phyloP scores from a whole-genome alignment of 1,284 basidiomycete species.

The Ustilago esculenta region DNA sequence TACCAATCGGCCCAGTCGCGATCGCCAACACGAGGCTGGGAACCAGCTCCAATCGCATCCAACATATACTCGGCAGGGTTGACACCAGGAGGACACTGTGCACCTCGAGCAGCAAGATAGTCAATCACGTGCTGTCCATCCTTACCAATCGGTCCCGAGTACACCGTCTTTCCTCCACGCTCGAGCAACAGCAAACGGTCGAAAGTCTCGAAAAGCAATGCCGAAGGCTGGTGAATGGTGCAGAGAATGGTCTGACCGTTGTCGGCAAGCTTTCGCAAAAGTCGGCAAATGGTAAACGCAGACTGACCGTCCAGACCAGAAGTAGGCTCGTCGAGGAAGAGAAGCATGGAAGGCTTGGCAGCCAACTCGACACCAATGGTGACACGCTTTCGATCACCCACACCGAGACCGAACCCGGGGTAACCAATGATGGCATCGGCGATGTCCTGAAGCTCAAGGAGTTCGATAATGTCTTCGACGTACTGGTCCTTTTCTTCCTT shows the following conservation, averaged over 20 bases:
- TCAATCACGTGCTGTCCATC: slow-evolving; percentile 71
- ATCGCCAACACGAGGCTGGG: slow-evolving; percentile 60
- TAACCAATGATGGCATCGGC: slow-evolving; percentile 77
- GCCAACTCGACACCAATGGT: slow-evolving; percentile 79
- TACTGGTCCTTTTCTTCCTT: slow-evolving; percentile 80
- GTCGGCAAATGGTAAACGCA: slow-evolving; percentile 84
- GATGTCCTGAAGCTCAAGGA: slow-evolving; percentile 79
- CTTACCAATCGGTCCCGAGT: slow-evolving; percentile 72
- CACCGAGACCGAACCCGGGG: slow-evolving; percentile 71
- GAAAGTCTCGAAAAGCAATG: slow-evolving; percentile 75
- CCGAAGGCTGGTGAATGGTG: slow-evolving; percentile 76
- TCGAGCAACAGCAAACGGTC: slow-evolving; percentile 70
- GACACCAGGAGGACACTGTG: slow-evolving; percentile 71
- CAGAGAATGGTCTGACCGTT: slow-evolving; percentile 77
- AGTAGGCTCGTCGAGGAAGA: slow-evolving; percentile 70
- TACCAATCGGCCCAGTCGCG: slow-evolving; percentile 67
- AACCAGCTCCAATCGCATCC: slow-evolving; percentile 67
- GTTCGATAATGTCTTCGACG: slow-evolving; percentile 79
- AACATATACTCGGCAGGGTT: slow-evolving; percentile 72
- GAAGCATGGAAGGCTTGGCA: slow-evolving; percentile 78
- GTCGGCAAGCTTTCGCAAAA: slow-evolving; percentile 81
- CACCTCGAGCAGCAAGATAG: slow-evolving; percentile 72
- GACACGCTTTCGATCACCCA: slow-evolving; percentile 76
- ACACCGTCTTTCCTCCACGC: slow-evolving; percentile 69
- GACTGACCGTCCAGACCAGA: slow-evolving; percentile 88